Evolutionary conservation across 208 protist species (phyloP).

Genomic region (Zelonia costaricensis): DNA sequence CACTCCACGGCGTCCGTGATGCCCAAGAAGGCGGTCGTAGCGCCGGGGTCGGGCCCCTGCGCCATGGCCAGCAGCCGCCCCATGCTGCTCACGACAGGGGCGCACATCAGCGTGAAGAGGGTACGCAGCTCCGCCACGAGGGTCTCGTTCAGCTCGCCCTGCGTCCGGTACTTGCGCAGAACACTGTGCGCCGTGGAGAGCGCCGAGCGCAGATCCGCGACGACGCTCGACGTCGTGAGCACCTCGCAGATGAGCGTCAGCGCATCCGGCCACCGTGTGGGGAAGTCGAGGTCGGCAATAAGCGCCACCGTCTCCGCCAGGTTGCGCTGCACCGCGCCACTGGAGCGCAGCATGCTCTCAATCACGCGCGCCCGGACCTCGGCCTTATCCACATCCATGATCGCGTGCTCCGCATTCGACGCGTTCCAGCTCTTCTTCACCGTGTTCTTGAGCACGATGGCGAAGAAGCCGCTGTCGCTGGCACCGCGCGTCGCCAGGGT

Average conservation of each 20-base stretch:
- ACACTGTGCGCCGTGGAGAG: constrained; percentile 90
- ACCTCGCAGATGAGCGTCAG: constrained; percentile 69
- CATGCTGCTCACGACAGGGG: constrained; percentile 31
- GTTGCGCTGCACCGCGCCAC: constrained; percentile 72
- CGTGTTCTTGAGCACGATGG: constrained; percentile 89
- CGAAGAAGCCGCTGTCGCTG: constrained; percentile 52
- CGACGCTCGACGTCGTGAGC: constrained; percentile 24
- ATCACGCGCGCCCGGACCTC: constrained; percentile 60
- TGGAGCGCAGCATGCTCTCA: constrained; percentile 54
- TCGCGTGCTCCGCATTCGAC: constrained; percentile 72
- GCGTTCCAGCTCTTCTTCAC: constrained; percentile 84
- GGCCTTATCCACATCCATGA: constrained; percentile 73
- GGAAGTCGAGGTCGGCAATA: constrained; percentile 93
- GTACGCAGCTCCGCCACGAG: constrained; percentile 63
- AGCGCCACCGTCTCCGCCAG: constrained; percentile 89
- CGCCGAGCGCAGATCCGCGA: constrained; percentile 52
- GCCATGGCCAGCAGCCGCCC: constrained; percentile 17
- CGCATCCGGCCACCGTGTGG: constrained; percentile 81
- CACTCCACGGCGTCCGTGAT: constrained; percentile 71
- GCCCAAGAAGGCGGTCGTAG: constrained; percentile 39
- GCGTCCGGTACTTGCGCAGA: constrained; percentile 86
- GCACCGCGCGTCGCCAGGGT: constrained; percentile 33
- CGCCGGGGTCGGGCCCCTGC: constrained; percentile 17
- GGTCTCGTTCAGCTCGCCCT: constrained; percentile 55
- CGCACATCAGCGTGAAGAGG: constrained; percentile 60